A percentile compares a stretch with the other conserved stretches of the same genome.
Evolutionary conservation across 305 asterid species (phyloP).

Genomic region (Fraxinus latifolia): DNA sequence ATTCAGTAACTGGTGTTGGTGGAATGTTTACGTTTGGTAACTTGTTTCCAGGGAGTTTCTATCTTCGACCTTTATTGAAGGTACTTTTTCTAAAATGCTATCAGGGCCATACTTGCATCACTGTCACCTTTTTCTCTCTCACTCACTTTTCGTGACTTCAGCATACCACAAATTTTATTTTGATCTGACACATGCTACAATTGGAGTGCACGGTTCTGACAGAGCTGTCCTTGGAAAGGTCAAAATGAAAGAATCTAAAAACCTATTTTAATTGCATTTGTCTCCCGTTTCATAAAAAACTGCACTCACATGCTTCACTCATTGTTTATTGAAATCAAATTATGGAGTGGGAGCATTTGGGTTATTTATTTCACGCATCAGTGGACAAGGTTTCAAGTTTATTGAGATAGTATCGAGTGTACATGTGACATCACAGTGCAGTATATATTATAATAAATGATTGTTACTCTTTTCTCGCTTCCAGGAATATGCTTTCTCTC

Average conservation of each 20-base stretch:
- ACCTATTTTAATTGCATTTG: slow-evolving; percentile 4
- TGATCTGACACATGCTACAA: not conserved
- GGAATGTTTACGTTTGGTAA: slow-evolving; percentile 69
- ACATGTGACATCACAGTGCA: slow-evolving; percentile 20
- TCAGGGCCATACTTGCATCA: not conserved
- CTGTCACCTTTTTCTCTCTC: slow-evolving; percentile 5
- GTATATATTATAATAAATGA: slow-evolving; percentile 14
- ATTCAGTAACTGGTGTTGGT: slow-evolving; percentile 77
- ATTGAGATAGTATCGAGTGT: slow-evolving; percentile 1
- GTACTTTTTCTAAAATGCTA: slow-evolving; percentile 35
- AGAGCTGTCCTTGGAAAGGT: not conserved
- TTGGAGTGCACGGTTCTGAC: slow-evolving; percentile 1
- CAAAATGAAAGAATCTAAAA: slow-evolving; percentile 16
- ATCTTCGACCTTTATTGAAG: slow-evolving; percentile 92
- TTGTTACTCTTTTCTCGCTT: slow-evolving; percentile 29
- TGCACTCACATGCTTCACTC: slow-evolving; percentile 14
- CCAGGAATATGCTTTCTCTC: slow-evolving; percentile 94
- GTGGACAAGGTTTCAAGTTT: slow-evolving; percentile 18
- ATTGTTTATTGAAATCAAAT: slow-evolving; percentile 16
- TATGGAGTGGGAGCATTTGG: not conserved
- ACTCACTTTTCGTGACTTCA: not conserved
- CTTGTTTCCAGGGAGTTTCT: slow-evolving; percentile 94
- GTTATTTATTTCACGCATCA: slow-evolving; percentile 12
- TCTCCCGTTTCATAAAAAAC: slow-evolving; percentile 15
- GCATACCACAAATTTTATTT: slow-evolving; percentile 7